A percentile compares a stretch with the other conserved stretches of the same genome.
phyloP scores from a whole-genome alignment of 768 basidiomycete genomes.

The Kwoniella pini region DNA sequence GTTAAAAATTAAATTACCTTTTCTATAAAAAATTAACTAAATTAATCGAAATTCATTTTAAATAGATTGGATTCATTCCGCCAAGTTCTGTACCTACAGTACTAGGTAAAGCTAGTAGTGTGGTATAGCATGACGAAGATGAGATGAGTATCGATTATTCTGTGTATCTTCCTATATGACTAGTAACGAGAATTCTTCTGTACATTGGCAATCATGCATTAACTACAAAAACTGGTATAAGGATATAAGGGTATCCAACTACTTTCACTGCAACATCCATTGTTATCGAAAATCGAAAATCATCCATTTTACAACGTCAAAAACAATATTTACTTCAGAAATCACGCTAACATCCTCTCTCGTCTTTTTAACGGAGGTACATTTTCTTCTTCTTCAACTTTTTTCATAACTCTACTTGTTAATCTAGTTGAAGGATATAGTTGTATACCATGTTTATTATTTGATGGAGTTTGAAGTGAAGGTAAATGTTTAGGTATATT shows the following conservation, averaged over 20 bases:
- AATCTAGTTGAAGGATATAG: conserved; percentile 19
- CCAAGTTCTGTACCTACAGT: conserved; percentile 73
- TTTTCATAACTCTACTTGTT: conserved; percentile 11
- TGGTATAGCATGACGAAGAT: conserved; percentile 9
- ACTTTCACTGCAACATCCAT: too few species aligned
- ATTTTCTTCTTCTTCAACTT: conserved; percentile 16
- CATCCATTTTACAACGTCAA: background rate
- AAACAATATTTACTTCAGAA: background rate
- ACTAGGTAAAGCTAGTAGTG: conserved; percentile 44
- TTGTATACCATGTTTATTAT: conserved; percentile 15
- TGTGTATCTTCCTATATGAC: too few species aligned
- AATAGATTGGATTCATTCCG: conserved; percentile 76
- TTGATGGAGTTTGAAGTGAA: background rate
- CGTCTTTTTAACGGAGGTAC: background rate
- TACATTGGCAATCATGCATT: too few species aligned
- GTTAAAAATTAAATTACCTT: background rate
- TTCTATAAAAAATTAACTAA: background rate
- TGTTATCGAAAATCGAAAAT: too few species aligned
- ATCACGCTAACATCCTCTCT: conserved; percentile 30
- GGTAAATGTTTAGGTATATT: background rate
- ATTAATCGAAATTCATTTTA: too few species aligned
- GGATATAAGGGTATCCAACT: too few species aligned
- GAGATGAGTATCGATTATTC: too few species aligned
- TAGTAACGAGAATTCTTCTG: too few species aligned
- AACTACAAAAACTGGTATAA: too few species aligned